These are phyloP conservation scores for Fraxinus latifolia DNA, from an alignment of 305 asterid genomes.

Conservation along the genomic window DNA sequence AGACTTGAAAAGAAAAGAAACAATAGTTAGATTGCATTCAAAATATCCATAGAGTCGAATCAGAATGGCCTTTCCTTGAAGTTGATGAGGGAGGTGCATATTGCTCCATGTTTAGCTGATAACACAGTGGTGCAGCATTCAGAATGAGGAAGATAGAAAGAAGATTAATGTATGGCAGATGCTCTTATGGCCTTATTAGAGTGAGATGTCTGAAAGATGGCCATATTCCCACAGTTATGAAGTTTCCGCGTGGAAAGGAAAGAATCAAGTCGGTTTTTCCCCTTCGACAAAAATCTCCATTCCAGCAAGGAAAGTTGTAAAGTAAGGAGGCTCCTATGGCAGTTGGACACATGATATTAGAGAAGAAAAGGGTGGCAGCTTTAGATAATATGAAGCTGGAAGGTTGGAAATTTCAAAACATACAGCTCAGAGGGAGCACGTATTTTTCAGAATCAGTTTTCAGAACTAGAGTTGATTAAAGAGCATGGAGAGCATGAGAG, in stretches of 20 bases:
- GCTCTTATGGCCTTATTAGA: background rate
- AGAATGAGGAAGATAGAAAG: background rate
- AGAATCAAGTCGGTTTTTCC: background rate
- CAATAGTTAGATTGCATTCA: background rate
- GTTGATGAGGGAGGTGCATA: background rate
- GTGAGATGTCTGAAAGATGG: background rate
- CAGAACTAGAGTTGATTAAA: background rate
- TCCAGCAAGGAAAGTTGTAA: background rate
- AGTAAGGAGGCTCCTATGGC: background rate
- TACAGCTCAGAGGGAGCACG: background rate
- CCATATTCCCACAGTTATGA: background rate
- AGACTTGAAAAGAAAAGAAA: conserved; percentile 3
- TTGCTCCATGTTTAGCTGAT: background rate
- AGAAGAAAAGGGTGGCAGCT: background rate
- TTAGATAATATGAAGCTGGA: background rate
- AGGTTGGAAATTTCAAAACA: background rate
- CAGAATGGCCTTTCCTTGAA: conserved; percentile 13
- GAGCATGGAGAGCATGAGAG: background rate
- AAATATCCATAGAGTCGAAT: background rate
- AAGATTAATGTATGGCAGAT: background rate
- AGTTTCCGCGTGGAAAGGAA: background rate
- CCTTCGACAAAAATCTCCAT: background rate
- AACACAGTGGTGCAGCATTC: background rate
- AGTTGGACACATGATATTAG: background rate
- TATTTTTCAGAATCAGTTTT: background rate